Conservation (phyloP, 768 basidiomycete species). For the Lactarius evosmus region DNA sequence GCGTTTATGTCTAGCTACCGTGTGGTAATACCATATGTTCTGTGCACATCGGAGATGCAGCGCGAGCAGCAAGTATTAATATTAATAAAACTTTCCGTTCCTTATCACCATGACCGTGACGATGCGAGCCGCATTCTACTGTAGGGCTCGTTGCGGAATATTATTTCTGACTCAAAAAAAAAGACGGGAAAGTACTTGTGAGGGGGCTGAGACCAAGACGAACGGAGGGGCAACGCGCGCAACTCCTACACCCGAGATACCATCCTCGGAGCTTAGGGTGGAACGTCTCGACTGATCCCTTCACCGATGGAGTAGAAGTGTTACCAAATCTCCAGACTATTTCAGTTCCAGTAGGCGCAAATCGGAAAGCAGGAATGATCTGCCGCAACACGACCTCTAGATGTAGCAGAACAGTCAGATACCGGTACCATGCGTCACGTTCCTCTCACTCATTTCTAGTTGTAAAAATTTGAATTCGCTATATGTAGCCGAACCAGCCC, state of each 20-base stretch:
- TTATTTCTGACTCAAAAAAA: too few relatives aligned
- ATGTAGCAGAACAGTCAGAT: background rate
- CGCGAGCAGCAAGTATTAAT: too few relatives aligned
- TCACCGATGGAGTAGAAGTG: background rate
- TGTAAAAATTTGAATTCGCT: background rate
- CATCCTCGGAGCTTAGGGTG: background rate
- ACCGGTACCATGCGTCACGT: background rate
- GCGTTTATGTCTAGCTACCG: background rate
- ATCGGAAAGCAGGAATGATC: background rate
- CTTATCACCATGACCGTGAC: too few relatives aligned
- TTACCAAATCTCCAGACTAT: background rate
- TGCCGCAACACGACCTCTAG: background rate
- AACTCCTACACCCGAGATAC: background rate
- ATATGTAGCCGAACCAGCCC: background rate
- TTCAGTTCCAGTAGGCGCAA: background rate
- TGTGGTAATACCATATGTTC: background rate
- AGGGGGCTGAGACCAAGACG: too few relatives aligned
- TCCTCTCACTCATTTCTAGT: background rate
- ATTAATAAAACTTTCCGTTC: too few relatives aligned
- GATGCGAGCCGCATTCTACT: too few relatives aligned
- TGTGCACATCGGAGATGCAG: too few relatives aligned
- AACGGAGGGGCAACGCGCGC: too few relatives aligned
- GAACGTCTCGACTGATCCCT: background rate
- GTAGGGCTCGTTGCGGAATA: too few relatives aligned
- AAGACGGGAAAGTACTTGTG: too few relatives aligned